Evolutionary conservation across 176 grass and related monocot species (phyloP), one percentile per base, ranked within the genome.

Genomic region (Oryza australiensis): DNA sequence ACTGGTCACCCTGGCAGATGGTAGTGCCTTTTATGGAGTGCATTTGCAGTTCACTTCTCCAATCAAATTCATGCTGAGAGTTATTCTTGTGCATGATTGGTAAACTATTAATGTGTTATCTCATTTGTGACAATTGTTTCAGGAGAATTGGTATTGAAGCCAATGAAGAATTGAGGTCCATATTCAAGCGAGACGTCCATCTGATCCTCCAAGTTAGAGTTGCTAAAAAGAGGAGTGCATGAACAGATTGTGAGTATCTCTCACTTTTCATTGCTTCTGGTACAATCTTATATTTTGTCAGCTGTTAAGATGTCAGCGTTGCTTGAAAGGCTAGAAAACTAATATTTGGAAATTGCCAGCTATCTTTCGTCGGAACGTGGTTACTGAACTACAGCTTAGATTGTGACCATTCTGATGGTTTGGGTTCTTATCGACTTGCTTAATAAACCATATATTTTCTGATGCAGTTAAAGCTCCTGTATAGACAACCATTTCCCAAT

Each of bases 71-170:
- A 59, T 55, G 16, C 46, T 26, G 16, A 26, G 9, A 72, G 71
- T 72, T 73, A 66, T 66, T 69, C 10, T 42, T 67, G 10, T 24
- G 16, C 11, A 24, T 57, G 9, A 43, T 13, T 66, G 12, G 33
- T 68, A 38, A 42, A 22, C 9, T 65, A 29, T 23, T 77, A 28
- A 49, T 72, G 30, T 77, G 9, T 73, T 69, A 35, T 46, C 55
- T 78, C 27, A 72, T 72, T 38, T 49, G 9, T 43, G 34, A 62
- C 49, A 73, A 72, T 66, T 64, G 23, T 81, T 84, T 65, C 77
- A 98, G 95, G 92, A 95, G 92, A 95, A 98, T 98, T 30, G 92
- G 95, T 57, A 95, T 95, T 63, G 95, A 98, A 83, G 95, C 95
- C 53, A 98, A 98, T 45, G 81, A 93, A 93, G 92, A 98, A 78